Evolutionary conservation across 352 stramenopile genomes (phyloP).

Genomic region (Aphanomyces euteiches): DNA sequence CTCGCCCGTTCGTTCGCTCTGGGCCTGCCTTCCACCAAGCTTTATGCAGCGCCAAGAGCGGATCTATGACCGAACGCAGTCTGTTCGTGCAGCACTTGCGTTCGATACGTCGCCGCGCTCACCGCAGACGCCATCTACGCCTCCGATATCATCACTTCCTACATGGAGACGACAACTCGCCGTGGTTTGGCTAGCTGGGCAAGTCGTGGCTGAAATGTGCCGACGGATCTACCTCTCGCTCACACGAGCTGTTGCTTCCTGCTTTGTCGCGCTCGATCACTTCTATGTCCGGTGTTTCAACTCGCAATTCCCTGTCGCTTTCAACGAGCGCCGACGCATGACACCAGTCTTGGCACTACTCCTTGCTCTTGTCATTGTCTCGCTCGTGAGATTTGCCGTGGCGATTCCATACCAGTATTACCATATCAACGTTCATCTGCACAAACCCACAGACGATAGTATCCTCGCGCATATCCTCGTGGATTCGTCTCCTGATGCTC

Average conservation of each 20-base stretch:
- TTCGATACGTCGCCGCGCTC: slow-evolving; percentile 14
- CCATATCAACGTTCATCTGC: background rate
- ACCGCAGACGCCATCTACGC: background rate
- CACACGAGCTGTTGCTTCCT: background rate
- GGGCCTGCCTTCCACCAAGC: too few relatives aligned
- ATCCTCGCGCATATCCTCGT: slow-evolving; percentile 66
- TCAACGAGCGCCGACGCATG: background rate
- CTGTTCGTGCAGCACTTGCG: slow-evolving; percentile 20
- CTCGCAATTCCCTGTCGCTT: background rate
- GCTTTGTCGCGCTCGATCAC: slow-evolving; percentile 8
- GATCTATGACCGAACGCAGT: slow-evolving; percentile 21
- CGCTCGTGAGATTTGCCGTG: slow-evolving; percentile 20
- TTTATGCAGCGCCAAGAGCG: slow-evolving; percentile 15
- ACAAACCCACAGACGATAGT: slow-evolving; percentile 34
- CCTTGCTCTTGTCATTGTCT: slow-evolving; percentile 5
- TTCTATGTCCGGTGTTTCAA: slow-evolving; percentile 26
- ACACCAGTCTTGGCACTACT: slow-evolving; percentile 23
- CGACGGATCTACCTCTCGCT: background rate
- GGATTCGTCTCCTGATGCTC: slow-evolving; percentile 36
- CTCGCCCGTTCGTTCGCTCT: too few relatives aligned
- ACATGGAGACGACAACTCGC: slow-evolving; percentile 23
- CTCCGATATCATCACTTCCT: background rate
- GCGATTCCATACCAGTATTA: slow-evolving; percentile 19
- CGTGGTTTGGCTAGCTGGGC: slow-evolving; percentile 5
- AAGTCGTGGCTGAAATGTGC: slow-evolving; percentile 18